phyloP scores from a whole-genome alignment of 192 early-diverging fungal species.

The Coemansia asiatica region DNA sequence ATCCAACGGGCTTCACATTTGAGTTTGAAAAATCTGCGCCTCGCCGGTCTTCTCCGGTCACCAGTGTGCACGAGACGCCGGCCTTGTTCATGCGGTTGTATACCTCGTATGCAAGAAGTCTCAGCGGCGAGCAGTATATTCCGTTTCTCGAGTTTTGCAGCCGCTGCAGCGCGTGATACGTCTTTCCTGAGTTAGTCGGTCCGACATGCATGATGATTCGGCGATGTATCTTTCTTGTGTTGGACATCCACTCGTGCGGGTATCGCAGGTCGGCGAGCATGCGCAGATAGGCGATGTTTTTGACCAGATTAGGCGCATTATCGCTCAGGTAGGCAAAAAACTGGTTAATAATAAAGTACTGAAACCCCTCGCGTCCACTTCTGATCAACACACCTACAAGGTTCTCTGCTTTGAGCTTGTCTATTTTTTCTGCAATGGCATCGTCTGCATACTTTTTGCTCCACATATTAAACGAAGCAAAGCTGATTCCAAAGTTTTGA shows the following conservation, averaged over 20 bases:
- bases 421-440: constrained; percentile 22
- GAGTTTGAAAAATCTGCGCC: constrained; percentile 52
- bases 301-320: constrained; percentile 43
- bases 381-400: constrained; percentile 29
- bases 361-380: constrained; percentile 17
- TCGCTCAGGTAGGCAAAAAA: constrained; percentile 54
- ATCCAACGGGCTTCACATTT: constrained; percentile 21
- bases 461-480: constrained; percentile 28
- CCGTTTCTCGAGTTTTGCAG: constrained; percentile 62
- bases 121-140: constrained; percentile 87
- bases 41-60: constrained; percentile 89
- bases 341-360: constrained; percentile 37
- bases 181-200: constrained; percentile 98
- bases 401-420: constrained; percentile 18
- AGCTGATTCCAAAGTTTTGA: constrained; percentile 42
- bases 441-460: constrained; percentile 21
- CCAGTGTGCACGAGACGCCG: constrained; percentile 76
- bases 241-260: constrained; percentile 78
- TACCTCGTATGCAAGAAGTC: constrained; percentile 91
- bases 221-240: constrained; percentile 71
- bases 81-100: constrained; percentile 77
- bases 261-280: constrained; percentile 72
- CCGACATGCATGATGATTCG: constrained; percentile 92
- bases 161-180: constrained; percentile 78
- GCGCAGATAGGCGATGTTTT: constrained; percentile 55